Base-by-base conservation (phyloP, 2,329 filamentous ascomycete genomes). In the Phaeosphaeriaceae sp. region DNA sequence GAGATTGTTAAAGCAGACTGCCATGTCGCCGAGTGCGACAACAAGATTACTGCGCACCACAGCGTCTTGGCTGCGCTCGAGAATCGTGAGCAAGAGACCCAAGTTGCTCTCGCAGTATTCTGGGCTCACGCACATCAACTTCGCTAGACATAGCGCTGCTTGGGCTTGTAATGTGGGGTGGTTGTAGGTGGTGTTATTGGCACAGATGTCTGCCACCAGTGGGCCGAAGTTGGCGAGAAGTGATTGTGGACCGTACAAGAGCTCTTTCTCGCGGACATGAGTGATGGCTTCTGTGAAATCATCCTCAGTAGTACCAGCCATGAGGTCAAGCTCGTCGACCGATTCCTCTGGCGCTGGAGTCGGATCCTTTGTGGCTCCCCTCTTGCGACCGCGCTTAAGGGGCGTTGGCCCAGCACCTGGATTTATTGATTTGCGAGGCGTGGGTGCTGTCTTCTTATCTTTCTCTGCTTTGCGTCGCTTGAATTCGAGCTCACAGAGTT, bases 1-100 rank as follows among this genome's bases (percentile, higher is more conserved):
- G 50, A 99, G 86, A 73, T 99, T 95, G 74, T 99, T 99, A 85
- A 99, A 99, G 85, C 93, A 97, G 21, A 99, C 95, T 0, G 96
- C 96, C 95, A 99, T 99, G 75, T 99, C 95, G 41, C 95, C 95
- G 0, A 99, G 87, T 0, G 95, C 94, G 68, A 99, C 96, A 19
- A 99, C 96, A 10, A 96, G 92, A 74, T 99, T 99, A 69, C 92
- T 96, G 51, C 95, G 89, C 41, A 96, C 94, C 19, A 93, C 96
- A 1, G 96, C 91, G 70, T 97, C 92, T 31, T 92, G 87, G 1
- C 93, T 97, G 27, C 93, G 89, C 80, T 99, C 95, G 83, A 99
- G 93, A 70, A 99, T 98, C 17, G 94, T 98, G 78, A 99, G 97
- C 58, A 99, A 88, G 2, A 99, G 88, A 6, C 92, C 91, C 13